Evolutionary conservation across 139 green algal genomes (phyloP), one percentile per base, ranked within the genome.

Genomic region (Monoraphidium neglectum): DNA sequence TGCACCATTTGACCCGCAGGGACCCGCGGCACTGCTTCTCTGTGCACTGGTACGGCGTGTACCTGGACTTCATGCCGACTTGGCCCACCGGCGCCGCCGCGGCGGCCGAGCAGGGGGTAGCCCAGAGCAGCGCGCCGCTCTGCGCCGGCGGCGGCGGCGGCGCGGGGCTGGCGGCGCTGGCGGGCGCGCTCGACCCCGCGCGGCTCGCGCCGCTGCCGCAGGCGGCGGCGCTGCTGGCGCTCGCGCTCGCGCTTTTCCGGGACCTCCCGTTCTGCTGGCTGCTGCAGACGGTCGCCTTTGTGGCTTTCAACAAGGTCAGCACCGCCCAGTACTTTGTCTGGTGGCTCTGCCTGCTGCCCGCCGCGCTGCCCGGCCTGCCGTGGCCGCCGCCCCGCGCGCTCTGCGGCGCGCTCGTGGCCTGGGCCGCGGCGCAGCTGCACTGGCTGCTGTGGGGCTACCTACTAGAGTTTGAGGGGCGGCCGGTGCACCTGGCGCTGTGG

Each of bases 281-380:
- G 49, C 37, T 78, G n/a, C 89, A 95, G 70, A 97, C 92, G 4
- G 78, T 95, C 67, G 84, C 84, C 0, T 97, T 98, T 72, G 95
- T 98, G 2, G 84, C 94, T 0, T 90, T 98, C 75, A 98, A 98
- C 80, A 98, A 98, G 79, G 93, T 93, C 35, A 36, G 8, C 36
- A 98, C 94, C 1, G 92, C 94, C 3, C 95, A 98, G 84, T 98
- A 98, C 83, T 98, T 98, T 90, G 95, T 98, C 3, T 98, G 95
- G 95, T 98, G 90, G 76, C 84, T 97, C n/a, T 77, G 77, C 54
- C 87, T 97, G 38, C 54, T 97, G 63, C 95, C 95, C 8, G 66
- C 97, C 62, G 78, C 85, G 30, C 69, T 97, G 72, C 87, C 87
- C 12, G 24, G 64, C 1, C 47, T 95, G 40, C 28, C 53, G 4